Percentiles rank a stretch among this genome's conserved stretches.
phyloP scores from a whole-genome alignment of 2,329 filamentous ascomycete species.

The Diaporthe helianthi region DNA sequence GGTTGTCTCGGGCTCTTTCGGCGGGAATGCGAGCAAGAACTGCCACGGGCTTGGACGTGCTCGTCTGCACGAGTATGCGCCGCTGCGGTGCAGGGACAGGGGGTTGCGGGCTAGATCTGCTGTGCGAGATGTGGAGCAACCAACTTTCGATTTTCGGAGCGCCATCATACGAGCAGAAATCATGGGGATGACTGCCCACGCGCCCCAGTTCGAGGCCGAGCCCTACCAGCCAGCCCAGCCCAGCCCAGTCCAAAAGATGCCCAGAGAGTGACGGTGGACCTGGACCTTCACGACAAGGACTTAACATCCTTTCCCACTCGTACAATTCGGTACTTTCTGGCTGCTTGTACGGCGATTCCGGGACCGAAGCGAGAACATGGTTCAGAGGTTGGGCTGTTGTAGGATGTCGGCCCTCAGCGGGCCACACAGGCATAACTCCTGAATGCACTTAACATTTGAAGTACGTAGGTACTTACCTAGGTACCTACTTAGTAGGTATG shows the following conservation, averaged over 20 bases:
- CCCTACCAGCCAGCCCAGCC: no score
- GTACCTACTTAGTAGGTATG: no score
- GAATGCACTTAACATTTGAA: no score
- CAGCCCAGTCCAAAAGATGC: not conserved
- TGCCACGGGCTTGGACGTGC: constrained; percentile 1
- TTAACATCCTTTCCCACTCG: no score
- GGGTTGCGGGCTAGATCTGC: constrained; percentile 23
- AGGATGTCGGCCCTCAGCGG: not conserved
- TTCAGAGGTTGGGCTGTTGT: not conserved
- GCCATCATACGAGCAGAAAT: constrained; percentile 33
- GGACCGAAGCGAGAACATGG: not conserved
- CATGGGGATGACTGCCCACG: constrained; percentile 17
- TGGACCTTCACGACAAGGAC: not conserved
- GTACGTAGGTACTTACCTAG: no score
- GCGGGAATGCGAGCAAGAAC: constrained; percentile 18
- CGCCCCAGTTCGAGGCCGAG: constrained; percentile 10
- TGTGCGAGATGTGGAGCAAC: constrained; percentile 34
- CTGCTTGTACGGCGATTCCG: not conserved
- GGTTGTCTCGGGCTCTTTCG: constrained; percentile 31
- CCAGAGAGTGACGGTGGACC: not conserved
- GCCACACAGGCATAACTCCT: no score
- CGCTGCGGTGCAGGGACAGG: constrained; percentile 2
- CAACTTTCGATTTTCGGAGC: constrained; percentile 34
- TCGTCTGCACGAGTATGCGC: not conserved
- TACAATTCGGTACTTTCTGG: not conserved